Conservation (phyloP, 108 stramenopile species). For the Heterococcus sp. region DNA sequence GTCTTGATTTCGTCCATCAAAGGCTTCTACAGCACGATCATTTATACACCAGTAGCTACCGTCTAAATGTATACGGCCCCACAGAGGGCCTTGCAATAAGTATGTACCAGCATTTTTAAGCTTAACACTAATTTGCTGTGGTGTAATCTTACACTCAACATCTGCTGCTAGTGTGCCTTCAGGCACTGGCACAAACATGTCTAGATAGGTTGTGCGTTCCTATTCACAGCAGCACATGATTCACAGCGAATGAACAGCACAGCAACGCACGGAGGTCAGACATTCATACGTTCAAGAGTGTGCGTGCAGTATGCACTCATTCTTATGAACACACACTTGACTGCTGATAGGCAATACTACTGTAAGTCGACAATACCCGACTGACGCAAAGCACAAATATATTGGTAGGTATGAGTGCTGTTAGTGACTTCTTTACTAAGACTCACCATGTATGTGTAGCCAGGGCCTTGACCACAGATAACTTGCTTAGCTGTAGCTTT, state of each 20-base stretch:
- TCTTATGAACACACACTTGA: too few species aligned
- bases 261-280: neutral
- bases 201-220: constrained; percentile 16
- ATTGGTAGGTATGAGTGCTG: too few species aligned
- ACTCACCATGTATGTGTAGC: neutral
- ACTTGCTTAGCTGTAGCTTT: neutral
- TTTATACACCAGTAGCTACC: constrained; percentile 39
- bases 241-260: neutral
- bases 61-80: constrained; percentile 23
- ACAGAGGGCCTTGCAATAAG: constrained; percentile 13
- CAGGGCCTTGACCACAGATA: neutral
- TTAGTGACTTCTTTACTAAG: too few species aligned
- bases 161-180: constrained; percentile 27
- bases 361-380: too few species aligned
- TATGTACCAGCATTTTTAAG: neutral
- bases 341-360: too few species aligned
- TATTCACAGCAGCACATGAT: neutral
- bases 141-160: constrained; percentile 13
- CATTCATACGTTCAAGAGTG: neutral
- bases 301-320: neutral
- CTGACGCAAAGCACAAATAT: too few species aligned
- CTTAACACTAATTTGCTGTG: constrained; percentile 7
- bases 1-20: neutral
- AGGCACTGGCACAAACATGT: constrained; percentile 36
- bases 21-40: constrained; percentile 15